Evolutionary conservation across 192 early-diverging fungal species (phyloP).

Genomic region (Nowakowskiella sp.): DNA sequence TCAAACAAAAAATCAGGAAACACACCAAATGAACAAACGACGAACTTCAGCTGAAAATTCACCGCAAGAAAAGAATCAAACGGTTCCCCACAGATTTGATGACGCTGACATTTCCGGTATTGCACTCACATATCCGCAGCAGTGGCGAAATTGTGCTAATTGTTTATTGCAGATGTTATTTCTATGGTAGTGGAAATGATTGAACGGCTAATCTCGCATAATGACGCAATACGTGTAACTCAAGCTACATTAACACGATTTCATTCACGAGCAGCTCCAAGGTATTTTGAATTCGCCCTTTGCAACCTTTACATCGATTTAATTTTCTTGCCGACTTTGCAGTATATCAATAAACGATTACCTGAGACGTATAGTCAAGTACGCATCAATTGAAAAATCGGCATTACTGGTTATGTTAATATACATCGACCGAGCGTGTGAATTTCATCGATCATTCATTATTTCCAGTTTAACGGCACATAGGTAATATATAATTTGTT

Average conservation of each 20-base stretch:
- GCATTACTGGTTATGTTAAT: slow-evolving; percentile 83
- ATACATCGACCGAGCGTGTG: slow-evolving; percentile 86
- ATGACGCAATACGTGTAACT: slow-evolving; percentile 58
- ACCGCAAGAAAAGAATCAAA: slow-evolving; percentile 13
- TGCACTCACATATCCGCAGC: background rate
- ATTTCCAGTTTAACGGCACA: slow-evolving; percentile 91
- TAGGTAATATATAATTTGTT: no score
- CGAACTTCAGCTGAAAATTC: slow-evolving; percentile 3
- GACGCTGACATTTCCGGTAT: background rate
- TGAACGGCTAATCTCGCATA: slow-evolving; percentile 49
- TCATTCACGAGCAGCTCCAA: slow-evolving; percentile 84
- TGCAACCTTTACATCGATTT: background rate
- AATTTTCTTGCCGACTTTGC: background rate
- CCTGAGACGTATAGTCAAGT: slow-evolving; percentile 81
- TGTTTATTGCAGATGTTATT: slow-evolving; percentile 15
- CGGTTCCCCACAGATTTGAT: slow-evolving; percentile 15
- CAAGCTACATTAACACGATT: slow-evolving; percentile 74
- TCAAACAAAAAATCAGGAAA: background rate
- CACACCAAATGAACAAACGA: slow-evolving; percentile 7
- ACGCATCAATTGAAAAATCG: slow-evolving; percentile 80
- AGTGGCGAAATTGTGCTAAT: slow-evolving; percentile 15
- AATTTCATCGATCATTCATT: slow-evolving; percentile 63
- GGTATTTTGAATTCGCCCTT: slow-evolving; percentile 7
- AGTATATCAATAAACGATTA: slow-evolving; percentile 83
- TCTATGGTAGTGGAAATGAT: slow-evolving; percentile 37